Evolutionary conservation across 2,329 filamentous ascomycete species (phyloP).

Genomic region (Monosporascus sp.): DNA sequence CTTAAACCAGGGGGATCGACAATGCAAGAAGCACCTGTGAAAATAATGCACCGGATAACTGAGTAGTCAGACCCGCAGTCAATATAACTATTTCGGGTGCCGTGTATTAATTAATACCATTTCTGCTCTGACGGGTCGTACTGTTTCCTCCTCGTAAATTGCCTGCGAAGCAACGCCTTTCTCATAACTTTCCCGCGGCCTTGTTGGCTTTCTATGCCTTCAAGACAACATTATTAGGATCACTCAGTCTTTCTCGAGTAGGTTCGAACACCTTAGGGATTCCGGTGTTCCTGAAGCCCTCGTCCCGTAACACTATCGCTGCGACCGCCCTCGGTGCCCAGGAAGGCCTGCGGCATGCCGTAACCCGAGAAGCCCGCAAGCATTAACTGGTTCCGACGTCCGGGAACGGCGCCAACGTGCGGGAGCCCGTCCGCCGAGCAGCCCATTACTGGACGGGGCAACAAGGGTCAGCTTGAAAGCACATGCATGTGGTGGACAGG

Average conservation of each 20-base stretch:
- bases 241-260: neutral
- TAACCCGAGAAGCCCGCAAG: conserved; percentile 36
- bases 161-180: neutral
- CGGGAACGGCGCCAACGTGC: conserved; percentile 30
- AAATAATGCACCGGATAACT: too few relatives aligned
- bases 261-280: conserved; percentile 22
- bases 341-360: conserved; percentile 34
- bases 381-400: conserved; percentile 26
- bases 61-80: too few relatives aligned
- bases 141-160: too few relatives aligned
- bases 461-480: neutral
- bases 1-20: too few relatives aligned
- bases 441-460: conserved; percentile 1
- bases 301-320: conserved; percentile 24
- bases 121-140: too few relatives aligned
- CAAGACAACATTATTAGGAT: neutral
- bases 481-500: neutral
- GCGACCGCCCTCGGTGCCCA: conserved; percentile 29
- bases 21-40: too few relatives aligned
- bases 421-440: conserved; percentile 3
- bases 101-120: too few relatives aligned
- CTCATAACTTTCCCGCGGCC: neutral
- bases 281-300: conserved; percentile 23
- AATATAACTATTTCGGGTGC: too few relatives aligned
- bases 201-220: neutral